These are phyloP conservation scores for Solanum tarapatanum DNA, from an alignment of 257 asterid genomes.

Conservation along the genomic window DNA sequence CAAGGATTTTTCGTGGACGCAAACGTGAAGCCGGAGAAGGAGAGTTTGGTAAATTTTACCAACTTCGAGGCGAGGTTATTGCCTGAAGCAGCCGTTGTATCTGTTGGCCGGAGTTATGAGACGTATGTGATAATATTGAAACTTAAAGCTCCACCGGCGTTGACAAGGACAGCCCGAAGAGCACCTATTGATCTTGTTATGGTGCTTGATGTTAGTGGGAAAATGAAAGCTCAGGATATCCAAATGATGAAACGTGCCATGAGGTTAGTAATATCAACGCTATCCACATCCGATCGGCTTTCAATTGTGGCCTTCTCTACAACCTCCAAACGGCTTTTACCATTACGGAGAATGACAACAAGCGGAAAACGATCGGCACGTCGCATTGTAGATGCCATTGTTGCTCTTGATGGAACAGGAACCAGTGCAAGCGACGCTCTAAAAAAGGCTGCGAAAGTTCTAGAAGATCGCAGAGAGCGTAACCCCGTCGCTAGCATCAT, in stretches of 20 bases:
- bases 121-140: slow-evolving; percentile 58
- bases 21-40: slow-evolving; percentile 15
- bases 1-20: slow-evolving; percentile 46
- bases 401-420: slow-evolving; percentile 47
- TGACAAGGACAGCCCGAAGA: slow-evolving; percentile 15
- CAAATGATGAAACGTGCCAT: slow-evolving; percentile 52
- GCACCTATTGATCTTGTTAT: slow-evolving; percentile 79
- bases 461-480: slow-evolving; percentile 86
- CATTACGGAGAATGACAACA: slow-evolving; percentile 72
- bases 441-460: slow-evolving; percentile 83
- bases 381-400: slow-evolving; percentile 70
- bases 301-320: slow-evolving; percentile 90
- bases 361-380: slow-evolving; percentile 73
- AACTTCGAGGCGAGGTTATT: slow-evolving; percentile 40
- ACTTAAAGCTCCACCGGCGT: slow-evolving; percentile 51
- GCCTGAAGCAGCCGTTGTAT: slow-evolving; percentile 69
- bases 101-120: slow-evolving; percentile 58
- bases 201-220: slow-evolving; percentile 66
- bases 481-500: slow-evolving; percentile 62
- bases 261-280: slow-evolving; percentile 66
- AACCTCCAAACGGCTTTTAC: slow-evolving; percentile 70
- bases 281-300: slow-evolving; percentile 71
- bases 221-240: slow-evolving; percentile 47
- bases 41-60: neutral
- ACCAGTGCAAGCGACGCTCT: slow-evolving; percentile 58